These are phyloP conservation scores for Exophiala dermatitidis DNA, from an alignment of 2,329 filamentous ascomycete genomes.

Conservation along the genomic window DNA sequence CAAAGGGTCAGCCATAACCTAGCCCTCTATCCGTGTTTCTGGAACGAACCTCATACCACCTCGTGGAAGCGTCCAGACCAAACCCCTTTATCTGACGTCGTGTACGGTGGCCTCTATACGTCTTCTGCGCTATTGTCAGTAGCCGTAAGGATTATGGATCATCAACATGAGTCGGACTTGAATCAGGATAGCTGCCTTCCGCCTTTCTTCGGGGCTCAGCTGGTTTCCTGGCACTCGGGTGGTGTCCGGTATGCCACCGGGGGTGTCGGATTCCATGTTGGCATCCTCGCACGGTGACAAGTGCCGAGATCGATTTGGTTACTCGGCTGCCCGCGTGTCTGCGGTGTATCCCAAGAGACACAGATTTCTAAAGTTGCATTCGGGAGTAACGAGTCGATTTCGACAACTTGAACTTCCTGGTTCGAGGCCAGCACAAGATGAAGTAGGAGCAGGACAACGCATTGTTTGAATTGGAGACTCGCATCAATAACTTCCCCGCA, in stretches of 20 bases:
- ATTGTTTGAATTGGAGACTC: too few species aligned
- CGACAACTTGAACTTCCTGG: too few species aligned
- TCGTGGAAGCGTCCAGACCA: slow-evolving; percentile 59
- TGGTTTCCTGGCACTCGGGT: neutral
- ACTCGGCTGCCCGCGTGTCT: too few species aligned
- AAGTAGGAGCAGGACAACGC: too few species aligned
- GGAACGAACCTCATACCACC: slow-evolving; percentile 61
- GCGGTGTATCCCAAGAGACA: too few species aligned
- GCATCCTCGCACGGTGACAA: neutral
- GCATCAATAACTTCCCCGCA: too few species aligned
- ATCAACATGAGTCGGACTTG: neutral
- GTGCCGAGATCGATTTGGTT: too few species aligned
- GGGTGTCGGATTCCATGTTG: neutral
- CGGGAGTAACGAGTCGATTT: too few species aligned
- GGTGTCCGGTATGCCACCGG: neutral
- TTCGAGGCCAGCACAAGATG: too few species aligned
- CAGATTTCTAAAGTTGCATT: too few species aligned
- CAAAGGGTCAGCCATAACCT: slow-evolving; percentile 34
- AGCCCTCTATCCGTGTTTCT: neutral
- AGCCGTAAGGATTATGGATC: neutral
- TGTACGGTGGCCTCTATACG: slow-evolving; percentile 69
- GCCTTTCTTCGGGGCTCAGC: neutral
- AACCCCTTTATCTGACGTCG: slow-evolving; percentile 64
- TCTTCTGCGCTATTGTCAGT: slow-evolving; percentile 44
- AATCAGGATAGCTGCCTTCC: neutral